Conservation (phyloP, 108 stramenopile species). For the Mediolabrus comicus region DNA sequence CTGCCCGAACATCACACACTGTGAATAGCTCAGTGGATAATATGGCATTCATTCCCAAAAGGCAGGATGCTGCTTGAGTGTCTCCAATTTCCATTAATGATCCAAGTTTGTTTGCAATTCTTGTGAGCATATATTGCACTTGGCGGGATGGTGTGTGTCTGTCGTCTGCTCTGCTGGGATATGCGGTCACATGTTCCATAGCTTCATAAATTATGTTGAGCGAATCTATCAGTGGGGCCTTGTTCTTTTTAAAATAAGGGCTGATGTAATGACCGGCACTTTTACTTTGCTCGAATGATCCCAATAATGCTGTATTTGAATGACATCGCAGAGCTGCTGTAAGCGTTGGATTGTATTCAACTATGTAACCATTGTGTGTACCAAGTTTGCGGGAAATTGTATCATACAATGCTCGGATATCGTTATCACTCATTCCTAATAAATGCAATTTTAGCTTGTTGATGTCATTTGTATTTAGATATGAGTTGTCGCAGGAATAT, state of each 20-base stretch:
- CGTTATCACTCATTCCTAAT: not conserved
- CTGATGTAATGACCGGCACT: conserved; percentile 8
- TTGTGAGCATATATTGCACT: conserved; percentile 5
- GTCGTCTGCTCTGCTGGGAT: conserved; percentile 1
- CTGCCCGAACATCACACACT: not conserved
- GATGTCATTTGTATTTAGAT: not conserved
- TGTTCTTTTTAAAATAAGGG: conserved; percentile 13
- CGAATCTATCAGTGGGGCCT: conserved; percentile 1
- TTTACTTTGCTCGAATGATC: conserved; percentile 20
- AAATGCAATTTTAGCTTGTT: not conserved
- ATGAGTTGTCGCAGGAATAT: not conserved
- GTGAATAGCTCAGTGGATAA: not conserved
- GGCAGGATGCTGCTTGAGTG: conserved; percentile 7
- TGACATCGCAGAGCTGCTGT: conserved; percentile 14
- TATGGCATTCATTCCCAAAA: not conserved
- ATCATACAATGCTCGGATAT: conserved; percentile 8
- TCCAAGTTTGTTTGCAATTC: conserved; percentile 9
- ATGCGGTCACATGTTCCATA: not conserved
- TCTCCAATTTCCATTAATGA: conserved; percentile 7
- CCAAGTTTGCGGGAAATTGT: not conserved
- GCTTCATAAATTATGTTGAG: conserved; percentile 7
- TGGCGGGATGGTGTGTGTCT: not conserved
- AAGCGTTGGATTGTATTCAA: conserved; percentile 12
- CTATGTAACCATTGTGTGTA: conserved; percentile 6
- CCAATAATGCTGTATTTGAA: conserved; percentile 1